phyloP scores from a whole-genome alignment of 139 green algal genomes.

The Monoraphidium neglectum region DNA sequence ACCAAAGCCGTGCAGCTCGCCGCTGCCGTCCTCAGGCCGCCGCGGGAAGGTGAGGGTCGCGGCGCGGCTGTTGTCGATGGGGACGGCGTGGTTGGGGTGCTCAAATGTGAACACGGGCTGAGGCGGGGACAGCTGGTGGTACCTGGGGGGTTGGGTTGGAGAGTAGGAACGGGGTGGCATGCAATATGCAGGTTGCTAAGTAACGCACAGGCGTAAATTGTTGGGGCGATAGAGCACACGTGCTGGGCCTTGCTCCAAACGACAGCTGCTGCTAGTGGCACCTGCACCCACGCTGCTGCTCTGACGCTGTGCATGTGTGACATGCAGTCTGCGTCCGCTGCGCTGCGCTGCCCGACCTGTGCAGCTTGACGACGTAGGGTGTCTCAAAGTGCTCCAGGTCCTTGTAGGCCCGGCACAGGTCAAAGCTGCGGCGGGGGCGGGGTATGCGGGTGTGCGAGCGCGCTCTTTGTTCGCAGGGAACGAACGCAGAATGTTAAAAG shows the following conservation, averaged over 20 bases:
- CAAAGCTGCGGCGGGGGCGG: no score
- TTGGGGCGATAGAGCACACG: no score
- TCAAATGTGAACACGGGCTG: slow-evolving; percentile 91
- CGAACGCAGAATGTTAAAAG: neutral
- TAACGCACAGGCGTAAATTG: no score
- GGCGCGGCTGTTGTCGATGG: slow-evolving; percentile 79
- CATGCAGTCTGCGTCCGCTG: no score
- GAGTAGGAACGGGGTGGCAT: neutral
- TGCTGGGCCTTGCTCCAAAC: no score
- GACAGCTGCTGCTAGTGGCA: no score
- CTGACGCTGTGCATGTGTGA: no score
- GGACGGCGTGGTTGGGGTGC: slow-evolving; percentile 74
- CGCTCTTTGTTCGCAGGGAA: neutral
- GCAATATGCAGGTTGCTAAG: no score
- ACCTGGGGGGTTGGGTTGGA: slow-evolving; percentile 24
- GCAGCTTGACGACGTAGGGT: slow-evolving; percentile 94
- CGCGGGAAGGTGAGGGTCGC: slow-evolving; percentile 26
- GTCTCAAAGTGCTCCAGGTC: slow-evolving; percentile 94
- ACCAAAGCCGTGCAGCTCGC: slow-evolving; percentile 88
- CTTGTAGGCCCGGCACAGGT: slow-evolving; percentile 20
- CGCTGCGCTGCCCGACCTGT: slow-evolving; percentile 49
- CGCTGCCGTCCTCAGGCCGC: slow-evolving; percentile 28
- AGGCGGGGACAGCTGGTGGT: slow-evolving; percentile 49
- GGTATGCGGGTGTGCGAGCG: no score
- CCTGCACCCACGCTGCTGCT: no score